Evolutionary conservation across 352 stramenopile genomes (phyloP).

Genomic region (Globisporangium splendens): DNA sequence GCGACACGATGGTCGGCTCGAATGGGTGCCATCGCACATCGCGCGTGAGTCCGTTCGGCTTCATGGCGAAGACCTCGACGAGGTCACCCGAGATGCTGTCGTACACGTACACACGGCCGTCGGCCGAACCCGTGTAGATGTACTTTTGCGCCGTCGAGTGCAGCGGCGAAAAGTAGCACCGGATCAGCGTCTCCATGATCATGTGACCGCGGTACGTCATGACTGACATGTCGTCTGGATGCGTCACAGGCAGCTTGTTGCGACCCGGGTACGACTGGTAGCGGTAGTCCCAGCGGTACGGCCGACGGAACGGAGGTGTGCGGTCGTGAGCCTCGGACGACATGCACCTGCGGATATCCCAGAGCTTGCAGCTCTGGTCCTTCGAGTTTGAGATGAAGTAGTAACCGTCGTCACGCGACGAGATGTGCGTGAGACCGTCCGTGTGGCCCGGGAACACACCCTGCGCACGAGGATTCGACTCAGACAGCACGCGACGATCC

Average conservation of each 20-base stretch:
- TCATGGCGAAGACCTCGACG: constrained; percentile 79
- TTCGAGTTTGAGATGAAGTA: constrained; percentile 89
- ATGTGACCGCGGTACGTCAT: constrained; percentile 85
- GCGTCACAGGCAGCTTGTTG: constrained; percentile 46
- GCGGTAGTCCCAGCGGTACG: constrained; percentile 80
- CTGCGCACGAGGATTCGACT: constrained; percentile 67
- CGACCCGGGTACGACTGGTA: constrained; percentile 74
- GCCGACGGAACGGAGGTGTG: constrained; percentile 37
- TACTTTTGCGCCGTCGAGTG: constrained; percentile 86
- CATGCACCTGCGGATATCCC: constrained; percentile 79
- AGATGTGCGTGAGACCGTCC: constrained; percentile 81
- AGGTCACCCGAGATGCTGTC: constrained; percentile 69
- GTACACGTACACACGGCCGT: constrained; percentile 83
- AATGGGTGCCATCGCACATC: constrained; percentile 85
- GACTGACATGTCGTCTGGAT: constrained; percentile 70
- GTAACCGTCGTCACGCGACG: constrained; percentile 78
- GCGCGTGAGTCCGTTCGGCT: constrained; percentile 69
- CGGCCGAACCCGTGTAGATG: constrained; percentile 79
- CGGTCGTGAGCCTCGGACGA: constrained; percentile 43
- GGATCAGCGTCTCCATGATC: constrained; percentile 81
- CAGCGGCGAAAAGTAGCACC: constrained; percentile 83
- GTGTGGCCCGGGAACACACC: constrained; percentile 80
- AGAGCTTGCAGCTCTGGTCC: constrained; percentile 82
- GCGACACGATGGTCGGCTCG: constrained; percentile 77
- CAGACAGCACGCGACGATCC: constrained; percentile 76